Evolutionary conservation across 2,329 filamentous ascomycete genomes (phyloP).

Genomic region (Diaporthe caulivora): DNA sequence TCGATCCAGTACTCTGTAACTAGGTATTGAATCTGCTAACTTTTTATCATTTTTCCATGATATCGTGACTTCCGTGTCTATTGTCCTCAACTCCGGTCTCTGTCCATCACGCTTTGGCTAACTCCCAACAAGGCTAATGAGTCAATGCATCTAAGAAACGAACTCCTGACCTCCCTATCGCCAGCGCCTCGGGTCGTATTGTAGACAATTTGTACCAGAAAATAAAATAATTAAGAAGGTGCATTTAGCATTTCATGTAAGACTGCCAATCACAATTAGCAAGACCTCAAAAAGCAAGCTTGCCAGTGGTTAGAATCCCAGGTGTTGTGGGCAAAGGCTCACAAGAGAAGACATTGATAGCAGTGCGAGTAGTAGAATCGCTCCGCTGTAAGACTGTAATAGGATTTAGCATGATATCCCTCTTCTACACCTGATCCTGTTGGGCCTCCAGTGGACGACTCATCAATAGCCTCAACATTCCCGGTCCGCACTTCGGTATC

Average conservation of each 20-base stretch:
- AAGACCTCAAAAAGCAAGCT: background rate
- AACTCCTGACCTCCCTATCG: too few species aligned
- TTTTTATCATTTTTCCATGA: background rate
- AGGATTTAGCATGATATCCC: background rate
- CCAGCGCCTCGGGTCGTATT: background rate
- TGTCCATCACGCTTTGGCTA: background rate
- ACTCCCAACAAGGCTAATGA: background rate
- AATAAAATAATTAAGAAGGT: background rate
- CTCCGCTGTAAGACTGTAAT: background rate
- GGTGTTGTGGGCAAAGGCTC: background rate
- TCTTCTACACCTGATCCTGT: too few species aligned
- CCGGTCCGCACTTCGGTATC: too few species aligned
- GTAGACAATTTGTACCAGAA: background rate
- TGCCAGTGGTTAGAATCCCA: background rate
- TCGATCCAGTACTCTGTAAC: too few species aligned
- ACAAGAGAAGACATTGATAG: background rate
- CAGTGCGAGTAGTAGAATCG: background rate
- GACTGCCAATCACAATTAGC: background rate
- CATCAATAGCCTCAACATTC: too few species aligned
- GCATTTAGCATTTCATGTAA: background rate
- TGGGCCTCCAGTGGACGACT: too few species aligned
- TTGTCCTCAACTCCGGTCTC: background rate
- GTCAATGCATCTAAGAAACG: background rate
- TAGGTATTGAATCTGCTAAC: background rate
- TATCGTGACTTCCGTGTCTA: background rate